Conservation (phyloP, 1,139 yeast species). For the Blastobotrys malaysiensis region DNA sequence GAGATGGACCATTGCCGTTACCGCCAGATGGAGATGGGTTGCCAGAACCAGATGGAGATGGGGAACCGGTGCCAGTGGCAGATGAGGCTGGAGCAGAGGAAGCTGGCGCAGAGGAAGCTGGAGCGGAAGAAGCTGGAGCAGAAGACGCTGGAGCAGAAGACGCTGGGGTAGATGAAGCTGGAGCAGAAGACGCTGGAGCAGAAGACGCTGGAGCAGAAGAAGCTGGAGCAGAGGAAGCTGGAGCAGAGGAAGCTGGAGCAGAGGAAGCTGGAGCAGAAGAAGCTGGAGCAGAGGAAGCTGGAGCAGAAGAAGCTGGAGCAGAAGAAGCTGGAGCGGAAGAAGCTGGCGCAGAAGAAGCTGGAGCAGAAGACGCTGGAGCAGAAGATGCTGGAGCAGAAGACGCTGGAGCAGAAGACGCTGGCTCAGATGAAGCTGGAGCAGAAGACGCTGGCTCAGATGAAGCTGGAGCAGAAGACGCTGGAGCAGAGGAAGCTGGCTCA, state of each 20-base stretch:
- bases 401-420: background rate
- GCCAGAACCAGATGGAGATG: background rate
- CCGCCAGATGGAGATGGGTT: background rate
- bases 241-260: background rate
- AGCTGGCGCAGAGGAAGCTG: background rate
- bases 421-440: background rate
- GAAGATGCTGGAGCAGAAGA: background rate
- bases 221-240: background rate
- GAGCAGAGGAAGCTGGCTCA: background rate
- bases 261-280: background rate
- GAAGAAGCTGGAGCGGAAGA: background rate
- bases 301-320: background rate
- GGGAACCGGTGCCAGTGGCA: background rate
- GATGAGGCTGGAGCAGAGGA: background rate
- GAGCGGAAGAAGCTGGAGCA: background rate
- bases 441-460: background rate
- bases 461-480: background rate
- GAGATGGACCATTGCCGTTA: background rate
- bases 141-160: background rate
- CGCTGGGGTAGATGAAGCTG: background rate
- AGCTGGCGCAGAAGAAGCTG: background rate
- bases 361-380: background rate
- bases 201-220: background rate
- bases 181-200: background rate
- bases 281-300: background rate